phyloP scores from a whole-genome alignment of 441 rosid species.

The Biscutella auriculata region DNA sequence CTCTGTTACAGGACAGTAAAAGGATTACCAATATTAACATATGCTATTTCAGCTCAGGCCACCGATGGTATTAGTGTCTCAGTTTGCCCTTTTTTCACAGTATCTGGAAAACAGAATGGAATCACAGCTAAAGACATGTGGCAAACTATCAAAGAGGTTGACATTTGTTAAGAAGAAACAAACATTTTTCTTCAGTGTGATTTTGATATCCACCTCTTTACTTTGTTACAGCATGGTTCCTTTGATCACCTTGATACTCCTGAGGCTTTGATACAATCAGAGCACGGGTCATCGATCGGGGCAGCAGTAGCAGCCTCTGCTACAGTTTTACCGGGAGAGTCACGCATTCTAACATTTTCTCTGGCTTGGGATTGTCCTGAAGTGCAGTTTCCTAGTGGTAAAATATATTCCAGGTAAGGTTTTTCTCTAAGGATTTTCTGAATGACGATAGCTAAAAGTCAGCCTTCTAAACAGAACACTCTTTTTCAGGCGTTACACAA shows the following conservation, averaged over 20 bases:
- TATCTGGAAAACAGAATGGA: conserved; percentile 55
- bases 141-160: conserved; percentile 67
- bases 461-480: neutral
- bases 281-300: conserved; percentile 70
- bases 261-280: conserved; percentile 37
- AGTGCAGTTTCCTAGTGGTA: conserved; percentile 46
- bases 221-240: conserved; percentile 47
- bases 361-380: conserved; percentile 95
- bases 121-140: conserved; percentile 79
- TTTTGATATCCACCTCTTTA: neutral
- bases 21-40: conserved; percentile 46
- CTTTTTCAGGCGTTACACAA: conserved; percentile 67
- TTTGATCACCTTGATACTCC: conserved; percentile 42
- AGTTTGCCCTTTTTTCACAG: conserved; percentile 54
- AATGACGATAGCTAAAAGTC: neutral
- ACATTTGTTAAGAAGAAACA: neutral
- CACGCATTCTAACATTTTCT: conserved; percentile 54
- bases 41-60: conserved; percentile 64
- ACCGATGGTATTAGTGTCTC: conserved; percentile 50
- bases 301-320: conserved; percentile 83
- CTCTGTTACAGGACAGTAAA: conserved; percentile 47
- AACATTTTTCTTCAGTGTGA: neutral
- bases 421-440: neutral
- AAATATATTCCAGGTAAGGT: conserved; percentile 56
- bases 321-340: conserved; percentile 38